phyloP scores from a whole-genome alignment of 768 basidiomycete species.

The Leccinum pellstonianum region DNA sequence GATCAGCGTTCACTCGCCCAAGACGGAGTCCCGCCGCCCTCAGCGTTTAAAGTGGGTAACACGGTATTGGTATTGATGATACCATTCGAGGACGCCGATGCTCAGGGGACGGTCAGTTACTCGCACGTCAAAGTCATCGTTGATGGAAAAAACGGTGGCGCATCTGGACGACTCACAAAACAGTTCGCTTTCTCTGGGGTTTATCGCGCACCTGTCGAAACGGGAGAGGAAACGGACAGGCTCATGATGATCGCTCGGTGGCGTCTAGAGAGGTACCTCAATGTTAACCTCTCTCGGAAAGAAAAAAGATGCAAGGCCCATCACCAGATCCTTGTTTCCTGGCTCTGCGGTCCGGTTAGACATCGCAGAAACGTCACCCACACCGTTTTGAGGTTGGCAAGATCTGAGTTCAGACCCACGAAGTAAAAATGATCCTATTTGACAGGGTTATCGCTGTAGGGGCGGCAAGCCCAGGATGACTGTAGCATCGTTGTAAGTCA shows the following conservation, averaged over 20 bases:
- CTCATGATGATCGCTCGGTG: conserved; percentile 27
- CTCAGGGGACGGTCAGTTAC: conserved; percentile 44
- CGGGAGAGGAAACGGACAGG: conserved; percentile 53
- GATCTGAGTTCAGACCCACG: conserved; percentile 48
- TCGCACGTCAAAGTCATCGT: background rate
- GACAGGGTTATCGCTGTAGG: conserved; percentile 8
- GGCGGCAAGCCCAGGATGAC: conserved; percentile 13
- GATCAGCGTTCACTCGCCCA: conserved; percentile 54
- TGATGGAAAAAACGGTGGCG: conserved; percentile 5
- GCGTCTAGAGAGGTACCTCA: conserved; percentile 19
- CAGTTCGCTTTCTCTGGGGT: conserved; percentile 53
- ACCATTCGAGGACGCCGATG: conserved; percentile 53
- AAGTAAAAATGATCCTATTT: conserved; percentile 47
- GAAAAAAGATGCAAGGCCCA: conserved; percentile 19
- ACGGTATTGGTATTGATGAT: conserved; percentile 59
- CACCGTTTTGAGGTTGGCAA: conserved; percentile 40
- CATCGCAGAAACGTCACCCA: conserved; percentile 34
- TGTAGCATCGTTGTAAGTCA: conserved; percentile 52
- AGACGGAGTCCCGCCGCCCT: conserved; percentile 40
- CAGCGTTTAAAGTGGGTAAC: conserved; percentile 50
- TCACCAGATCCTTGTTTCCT: conserved; percentile 45
- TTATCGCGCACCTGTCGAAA: conserved; percentile 58
- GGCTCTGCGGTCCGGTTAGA: conserved; percentile 46
- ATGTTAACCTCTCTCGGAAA: background rate
- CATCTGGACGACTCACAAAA: conserved; percentile 52